Percentiles rank a stretch among this genome's conserved stretches.
Evolutionary conservation across 176 grass and related monocot genomes (phyloP).

Genomic region (Zea luxurians): DNA sequence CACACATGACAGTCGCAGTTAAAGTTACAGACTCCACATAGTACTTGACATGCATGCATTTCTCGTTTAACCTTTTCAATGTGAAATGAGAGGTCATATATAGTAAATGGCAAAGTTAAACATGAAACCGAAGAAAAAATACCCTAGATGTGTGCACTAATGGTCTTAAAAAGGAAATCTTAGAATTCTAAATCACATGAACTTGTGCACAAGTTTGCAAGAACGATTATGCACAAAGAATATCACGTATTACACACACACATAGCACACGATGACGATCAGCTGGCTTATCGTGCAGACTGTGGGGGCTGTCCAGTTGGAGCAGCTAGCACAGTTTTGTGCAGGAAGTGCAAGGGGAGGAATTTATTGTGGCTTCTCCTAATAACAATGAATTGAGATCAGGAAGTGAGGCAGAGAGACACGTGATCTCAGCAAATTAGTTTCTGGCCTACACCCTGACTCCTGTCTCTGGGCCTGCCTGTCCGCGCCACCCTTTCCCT

Average conservation of each 20-base stretch:
- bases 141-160: too few relatives aligned
- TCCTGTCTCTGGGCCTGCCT: conserved; percentile 25
- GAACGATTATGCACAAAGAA: too few relatives aligned
- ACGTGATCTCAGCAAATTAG: too few relatives aligned
- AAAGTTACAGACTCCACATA: too few relatives aligned
- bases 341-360: conserved; percentile 4
- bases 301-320: conserved; percentile 23
- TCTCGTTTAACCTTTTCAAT: too few relatives aligned
- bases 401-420: background rate
- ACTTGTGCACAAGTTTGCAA: conserved; percentile 5
- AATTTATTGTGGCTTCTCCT: conserved; percentile 38
- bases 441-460: conserved; percentile 42
- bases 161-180: too few relatives aligned
- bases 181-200: background rate
- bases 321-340: background rate
- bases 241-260: background rate
- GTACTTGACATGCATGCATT: too few relatives aligned
- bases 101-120: too few relatives aligned
- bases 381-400: conserved; percentile 32
- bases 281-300: conserved; percentile 24
- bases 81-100: too few relatives aligned
- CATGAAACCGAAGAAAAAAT: too few relatives aligned
- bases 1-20: too few relatives aligned
- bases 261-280: conserved; percentile 40
- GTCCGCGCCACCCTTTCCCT: conserved; percentile 29